phyloP scores from a whole-genome alignment of 805 yeast genomes.

The Candida loeiensis region DNA sequence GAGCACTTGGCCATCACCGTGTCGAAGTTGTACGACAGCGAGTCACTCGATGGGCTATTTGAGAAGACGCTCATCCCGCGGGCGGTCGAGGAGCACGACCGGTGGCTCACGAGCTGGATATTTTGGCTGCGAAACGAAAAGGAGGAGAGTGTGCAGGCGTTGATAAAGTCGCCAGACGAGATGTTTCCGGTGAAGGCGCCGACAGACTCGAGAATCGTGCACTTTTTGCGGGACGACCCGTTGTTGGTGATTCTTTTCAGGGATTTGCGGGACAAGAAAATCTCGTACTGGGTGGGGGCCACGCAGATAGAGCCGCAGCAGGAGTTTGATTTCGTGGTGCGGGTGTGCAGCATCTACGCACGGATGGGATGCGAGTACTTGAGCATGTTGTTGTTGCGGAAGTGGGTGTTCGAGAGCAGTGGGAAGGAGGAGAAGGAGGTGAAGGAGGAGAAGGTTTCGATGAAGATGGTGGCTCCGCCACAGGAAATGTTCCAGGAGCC shows the following conservation, averaged over 20 bases:
- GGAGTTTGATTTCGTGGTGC: constrained; percentile 62
- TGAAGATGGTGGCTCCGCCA: constrained; percentile 37
- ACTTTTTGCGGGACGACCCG: constrained; percentile 73
- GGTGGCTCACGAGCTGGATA: constrained; percentile 82
- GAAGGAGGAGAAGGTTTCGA: constrained; percentile 11
- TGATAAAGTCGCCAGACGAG: constrained; percentile 52
- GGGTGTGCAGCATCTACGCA: constrained; percentile 63
- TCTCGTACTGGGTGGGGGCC: constrained; percentile 50
- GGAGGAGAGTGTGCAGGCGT: constrained; percentile 54
- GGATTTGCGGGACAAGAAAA: constrained; percentile 52
- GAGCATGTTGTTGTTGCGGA: constrained; percentile 55
- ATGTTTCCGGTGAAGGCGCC: constrained; percentile 17
- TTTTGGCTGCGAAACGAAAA: constrained; percentile 55
- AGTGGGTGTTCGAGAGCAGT: constrained; percentile 56
- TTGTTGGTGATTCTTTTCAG: constrained; percentile 65
- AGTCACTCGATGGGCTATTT: constrained; percentile 3
- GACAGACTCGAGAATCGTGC: constrained; percentile 1
- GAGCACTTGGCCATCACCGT: constrained; percentile 73
- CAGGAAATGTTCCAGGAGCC: constrained; percentile 62
- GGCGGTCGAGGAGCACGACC: constrained; percentile 60
- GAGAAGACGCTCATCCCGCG: constrained; percentile 41
- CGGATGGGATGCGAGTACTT: constrained; percentile 91
- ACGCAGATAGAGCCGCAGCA: constrained; percentile 36
- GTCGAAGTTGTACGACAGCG: constrained; percentile 60
- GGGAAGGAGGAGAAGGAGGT: background rate